Percentiles rank a stretch among this genome's conserved stretches.
Evolutionary conservation across 1,284 basidiomycete genomes (phyloP).

Genomic region (Phaffia rhodozyma): DNA sequence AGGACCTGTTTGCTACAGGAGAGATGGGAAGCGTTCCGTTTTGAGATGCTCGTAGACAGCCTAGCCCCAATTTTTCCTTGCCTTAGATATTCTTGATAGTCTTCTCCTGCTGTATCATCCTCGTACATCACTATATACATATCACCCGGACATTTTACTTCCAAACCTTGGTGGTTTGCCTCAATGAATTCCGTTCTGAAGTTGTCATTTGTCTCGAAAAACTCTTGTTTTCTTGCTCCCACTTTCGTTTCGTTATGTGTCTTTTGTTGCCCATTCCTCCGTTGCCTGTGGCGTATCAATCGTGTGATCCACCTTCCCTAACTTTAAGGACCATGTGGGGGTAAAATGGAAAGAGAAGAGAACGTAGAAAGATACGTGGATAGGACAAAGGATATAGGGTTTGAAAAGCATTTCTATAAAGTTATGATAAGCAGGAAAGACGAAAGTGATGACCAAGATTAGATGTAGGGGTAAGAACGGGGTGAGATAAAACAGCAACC

Average conservation of each 20-base stretch:
- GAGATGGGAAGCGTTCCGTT: constrained; percentile 78
- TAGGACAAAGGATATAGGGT: background rate
- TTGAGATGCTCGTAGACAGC: constrained; percentile 18
- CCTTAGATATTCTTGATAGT: background rate
- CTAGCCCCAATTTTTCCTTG: background rate
- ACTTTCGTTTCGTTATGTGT: too few species aligned
- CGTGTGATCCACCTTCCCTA: too few species aligned
- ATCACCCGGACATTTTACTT: background rate
- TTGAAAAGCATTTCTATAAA: background rate
- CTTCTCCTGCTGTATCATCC: background rate
- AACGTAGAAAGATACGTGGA: too few species aligned
- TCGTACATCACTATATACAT: background rate
- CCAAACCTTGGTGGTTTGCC: background rate
- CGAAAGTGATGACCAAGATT: background rate
- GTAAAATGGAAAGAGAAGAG: too few species aligned
- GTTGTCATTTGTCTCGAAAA: too few species aligned
- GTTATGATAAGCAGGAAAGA: background rate
- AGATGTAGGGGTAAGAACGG: background rate
- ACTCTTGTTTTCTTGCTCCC: too few species aligned
- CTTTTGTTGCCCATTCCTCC: too few species aligned
- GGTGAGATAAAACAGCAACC: background rate
- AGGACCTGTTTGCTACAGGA: constrained; percentile 63
- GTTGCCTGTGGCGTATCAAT: too few species aligned
- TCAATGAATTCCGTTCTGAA: too few species aligned
- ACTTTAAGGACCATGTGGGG: background rate